Conservation (phyloP, 2,329 filamentous ascomycete species). For the Talaromyces sp. region DNA sequence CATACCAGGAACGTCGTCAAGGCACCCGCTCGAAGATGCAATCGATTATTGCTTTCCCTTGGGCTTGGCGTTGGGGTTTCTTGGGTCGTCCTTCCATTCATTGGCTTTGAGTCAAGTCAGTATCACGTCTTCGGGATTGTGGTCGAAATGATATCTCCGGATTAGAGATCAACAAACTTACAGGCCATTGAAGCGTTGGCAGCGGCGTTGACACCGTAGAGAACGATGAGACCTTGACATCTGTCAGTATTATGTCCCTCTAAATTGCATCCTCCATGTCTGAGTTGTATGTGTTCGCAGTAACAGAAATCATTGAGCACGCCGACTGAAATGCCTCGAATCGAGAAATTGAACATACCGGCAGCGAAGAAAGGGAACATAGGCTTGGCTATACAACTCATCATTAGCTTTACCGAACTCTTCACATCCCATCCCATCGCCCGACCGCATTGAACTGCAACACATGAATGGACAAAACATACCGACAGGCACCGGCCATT, state of each 20-base stretch:
- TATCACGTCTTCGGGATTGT: neutral
- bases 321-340: neutral
- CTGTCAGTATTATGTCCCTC: slow-evolving; percentile 15
- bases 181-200: slow-evolving; percentile 74
- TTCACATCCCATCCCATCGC: slow-evolving; percentile 17
- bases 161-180: slow-evolving; percentile 53
- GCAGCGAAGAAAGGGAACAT: slow-evolving; percentile 92
- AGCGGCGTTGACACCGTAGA: slow-evolving; percentile 86
- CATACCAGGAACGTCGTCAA: neutral
- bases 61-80: slow-evolving; percentile 60
- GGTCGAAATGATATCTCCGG: neutral
- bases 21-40: neutral
- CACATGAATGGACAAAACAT: slow-evolving; percentile 49
- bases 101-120: slow-evolving; percentile 55
- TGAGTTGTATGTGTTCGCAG: neutral
- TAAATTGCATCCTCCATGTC: neutral
- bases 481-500: slow-evolving; percentile 77
- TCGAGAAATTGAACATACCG: slow-evolving; percentile 61
- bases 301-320: neutral
- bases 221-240: slow-evolving; percentile 70
- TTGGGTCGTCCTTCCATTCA: slow-evolving; percentile 95
- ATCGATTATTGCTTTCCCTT: slow-evolving; percentile 25
- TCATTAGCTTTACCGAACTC: slow-evolving; percentile 32
- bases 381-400: slow-evolving; percentile 66
- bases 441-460: neutral